Evolutionary conservation across 495 filamentous ascomycete genomes (phyloP), one percentile per base, ranked within the genome.

Genomic region (Tricharina praecox): DNA sequence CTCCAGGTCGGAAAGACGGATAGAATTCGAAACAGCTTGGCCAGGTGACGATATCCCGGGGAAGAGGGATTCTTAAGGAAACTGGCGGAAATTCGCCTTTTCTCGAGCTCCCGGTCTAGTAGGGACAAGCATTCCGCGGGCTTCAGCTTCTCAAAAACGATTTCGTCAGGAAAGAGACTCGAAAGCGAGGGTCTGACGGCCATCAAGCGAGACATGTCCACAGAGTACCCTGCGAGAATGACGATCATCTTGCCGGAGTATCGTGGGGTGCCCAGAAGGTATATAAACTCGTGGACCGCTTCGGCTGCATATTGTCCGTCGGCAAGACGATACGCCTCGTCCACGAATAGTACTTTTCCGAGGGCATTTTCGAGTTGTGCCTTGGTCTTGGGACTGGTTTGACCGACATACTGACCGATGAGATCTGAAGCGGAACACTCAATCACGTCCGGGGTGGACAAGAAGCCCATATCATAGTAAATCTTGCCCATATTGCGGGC

Each of bases 191-290:
- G 66, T 48, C 79, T 79, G 39, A 69, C 68, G 4, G 61, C 54
- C 71, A 87, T 75, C 1, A 90, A 68, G 0, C 69, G 64, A 55
- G 85, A 76, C 53, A 87, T 85, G 24, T 85, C 77, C 0, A 64
- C 47, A 23, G 74, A 71, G 48, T 87, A 85, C 1, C 82, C 82
- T 0, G 83, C 82, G 0, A 87, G 67, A 35, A 90, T 82, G 13
- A 81, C 68, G 34, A 90, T 67, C 1, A 90, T 58, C 49, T 79
- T 85, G 38, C 71, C 66, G 5, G 56, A 52, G 53, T 74, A 90
- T 21, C 63, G 64, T 1, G 70, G 68, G 53, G 81, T 81, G 0
- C 78, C 81, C 7, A 81, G 63, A 34, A 67, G 73, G 59, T 83
- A 77, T 0, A 82, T 76, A 8, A 87, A 63, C 63, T 85, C 80